Conservation (phyloP, 306 rosid genomes). For the Acacia melanoxylon region DNA sequence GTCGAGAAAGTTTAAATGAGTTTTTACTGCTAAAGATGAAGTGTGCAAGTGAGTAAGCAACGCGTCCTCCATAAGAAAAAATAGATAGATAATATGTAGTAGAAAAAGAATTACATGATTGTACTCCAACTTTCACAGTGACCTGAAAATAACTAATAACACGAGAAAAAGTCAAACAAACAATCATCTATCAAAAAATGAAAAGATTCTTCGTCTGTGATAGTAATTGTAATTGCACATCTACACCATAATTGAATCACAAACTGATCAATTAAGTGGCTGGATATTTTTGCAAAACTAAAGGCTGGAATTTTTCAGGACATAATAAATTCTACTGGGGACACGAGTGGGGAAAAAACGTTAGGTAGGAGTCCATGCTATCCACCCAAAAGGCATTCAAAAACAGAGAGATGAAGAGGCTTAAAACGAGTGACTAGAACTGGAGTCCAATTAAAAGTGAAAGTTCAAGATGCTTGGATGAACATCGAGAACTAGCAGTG, state of each 20-base stretch:
- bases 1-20: not conserved
- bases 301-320: not conserved
- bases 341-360: not conserved
- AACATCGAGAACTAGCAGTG: not conserved
- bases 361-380: too few relatives aligned
- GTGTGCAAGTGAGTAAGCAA: not conserved
- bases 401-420: not conserved
- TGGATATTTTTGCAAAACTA: not conserved
- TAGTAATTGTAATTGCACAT: not conserved
- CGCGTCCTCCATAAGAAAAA: not conserved
- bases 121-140: not conserved
- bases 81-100: not conserved
- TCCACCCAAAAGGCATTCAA: not conserved
- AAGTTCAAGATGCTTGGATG: too few relatives aligned
- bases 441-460: too few relatives aligned
- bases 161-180: not conserved
- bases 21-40: not conserved
- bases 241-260: not conserved
- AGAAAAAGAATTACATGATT: not conserved
- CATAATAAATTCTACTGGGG: not conserved
- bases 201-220: not conserved
- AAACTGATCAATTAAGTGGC: not conserved
- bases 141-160: not conserved
- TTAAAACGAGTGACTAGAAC: too few relatives aligned
- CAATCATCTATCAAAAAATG: not conserved